phyloP scores from a whole-genome alignment of 768 basidiomycete species.

The Lentinula raphanica region DNA sequence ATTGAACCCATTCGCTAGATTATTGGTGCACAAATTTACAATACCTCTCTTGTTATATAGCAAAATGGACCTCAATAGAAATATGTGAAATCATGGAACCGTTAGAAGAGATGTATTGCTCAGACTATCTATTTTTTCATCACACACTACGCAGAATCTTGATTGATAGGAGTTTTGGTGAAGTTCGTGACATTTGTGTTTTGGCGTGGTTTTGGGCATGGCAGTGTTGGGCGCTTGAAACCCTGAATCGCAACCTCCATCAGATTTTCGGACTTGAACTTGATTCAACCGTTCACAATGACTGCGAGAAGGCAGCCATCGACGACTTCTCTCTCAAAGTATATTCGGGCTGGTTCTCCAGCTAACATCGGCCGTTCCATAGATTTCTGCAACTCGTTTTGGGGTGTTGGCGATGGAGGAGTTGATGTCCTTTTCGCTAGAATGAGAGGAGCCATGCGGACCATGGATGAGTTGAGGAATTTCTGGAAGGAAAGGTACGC shows the following conservation, averaged over 20 bases:
- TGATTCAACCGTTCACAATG: constrained; percentile 24
- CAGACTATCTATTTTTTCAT: too few relatives aligned
- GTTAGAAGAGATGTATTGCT: too few relatives aligned
- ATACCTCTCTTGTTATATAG: too few relatives aligned
- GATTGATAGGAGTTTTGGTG: too few relatives aligned
- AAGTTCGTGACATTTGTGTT: neutral
- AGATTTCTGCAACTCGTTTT: constrained; percentile 97
- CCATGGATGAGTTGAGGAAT: constrained; percentile 79
- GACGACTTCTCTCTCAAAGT: constrained; percentile 73
- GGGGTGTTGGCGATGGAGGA: constrained; percentile 83
- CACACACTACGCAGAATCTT: too few relatives aligned
- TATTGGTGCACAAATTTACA: too few relatives aligned
- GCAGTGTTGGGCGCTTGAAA: constrained; percentile 2
- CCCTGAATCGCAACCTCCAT: neutral
- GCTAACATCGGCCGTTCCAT: constrained; percentile 41
- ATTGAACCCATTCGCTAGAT: too few relatives aligned
- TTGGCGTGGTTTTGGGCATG: too few relatives aligned
- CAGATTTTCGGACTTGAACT: neutral
- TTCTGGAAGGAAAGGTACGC: constrained; percentile 94
- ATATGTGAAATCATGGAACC: too few relatives aligned
- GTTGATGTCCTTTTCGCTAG: constrained; percentile 88
- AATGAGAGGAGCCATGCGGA: constrained; percentile 79
- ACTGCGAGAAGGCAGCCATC: constrained; percentile 76
- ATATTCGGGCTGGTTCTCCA: constrained; percentile 54
- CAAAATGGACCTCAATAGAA: too few relatives aligned